Evolutionary conservation across 169 alveolate genomes (phyloP), one percentile per base, ranked within the genome.

Genomic region (Plasmodium relictum): DNA sequence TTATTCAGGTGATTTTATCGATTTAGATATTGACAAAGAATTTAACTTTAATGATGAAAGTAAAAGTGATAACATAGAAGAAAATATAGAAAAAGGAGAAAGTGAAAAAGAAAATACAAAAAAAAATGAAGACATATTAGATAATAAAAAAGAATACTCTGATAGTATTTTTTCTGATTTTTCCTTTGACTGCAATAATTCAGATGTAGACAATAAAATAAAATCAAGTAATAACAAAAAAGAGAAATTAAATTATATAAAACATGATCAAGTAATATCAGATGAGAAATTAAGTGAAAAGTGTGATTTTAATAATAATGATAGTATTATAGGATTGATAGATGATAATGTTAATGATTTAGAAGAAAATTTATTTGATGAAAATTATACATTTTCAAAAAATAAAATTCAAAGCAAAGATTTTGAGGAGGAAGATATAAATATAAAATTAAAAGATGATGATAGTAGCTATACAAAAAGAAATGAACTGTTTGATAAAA

Each of bases 1-100:
- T 18, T 7, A 10, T 22, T 7, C 12, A 20, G 65, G 45, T 42
- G 61, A 78, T 24, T 10, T 24, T 45, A 6, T 7, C 18, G 31
- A 66, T 31, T 31, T 50, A 41, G 89, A 78, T 56, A 6, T 65
- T 7, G 89, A 78, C 42, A 50, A 69, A 8, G 89, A 78, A 24
- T 78, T 78, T 41, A 6, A 66, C 41, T 65, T 78, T 58, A 42
- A 24, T 16, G 80, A 78, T 48, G 66, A 58, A 24, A 65, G 37
- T 31, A 65, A 41, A 59, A 10, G 59, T 9, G 61, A 65, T 18
- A 14, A 14, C 12, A 48, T 48, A 10, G 58, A 48, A 48, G 58
- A 48, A 48, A 4, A 6, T 2, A 14, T 14, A 48, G 58, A 14
- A 48, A 48, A 2, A 10, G 58, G 16, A 48, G 58, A 48, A 48